These are phyloP conservation scores for Pleurotus platypus DNA, from an alignment of 768 basidiomycete genomes.

Conservation along the genomic window DNA sequence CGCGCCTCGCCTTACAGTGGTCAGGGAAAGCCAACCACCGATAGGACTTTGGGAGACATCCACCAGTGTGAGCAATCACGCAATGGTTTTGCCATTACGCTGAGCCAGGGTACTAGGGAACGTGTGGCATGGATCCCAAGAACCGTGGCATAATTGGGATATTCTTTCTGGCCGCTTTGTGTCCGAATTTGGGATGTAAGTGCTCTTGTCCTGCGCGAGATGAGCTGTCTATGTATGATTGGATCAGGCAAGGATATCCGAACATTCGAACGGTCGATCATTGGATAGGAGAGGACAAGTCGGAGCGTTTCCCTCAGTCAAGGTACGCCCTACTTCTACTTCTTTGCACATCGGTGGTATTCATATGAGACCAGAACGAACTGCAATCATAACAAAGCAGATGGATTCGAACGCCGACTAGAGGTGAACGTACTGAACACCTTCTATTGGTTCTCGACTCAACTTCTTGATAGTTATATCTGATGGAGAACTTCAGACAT, in stretches of 20 bases:
- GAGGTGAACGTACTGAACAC: constrained; percentile 47
- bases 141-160: constrained; percentile 95
- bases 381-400: constrained; percentile 90
- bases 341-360: constrained; percentile 6
- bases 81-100: constrained; percentile 4
- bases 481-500: constrained; percentile 92
- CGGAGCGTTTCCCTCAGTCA: constrained; percentile 87
- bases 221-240: not conserved
- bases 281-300: constrained; percentile 74
- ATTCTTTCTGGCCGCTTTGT: constrained; percentile 87
- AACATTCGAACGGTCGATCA: constrained; percentile 85
- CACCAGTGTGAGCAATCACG: constrained; percentile 69
- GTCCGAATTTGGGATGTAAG: constrained; percentile 91
- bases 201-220: not conserved
- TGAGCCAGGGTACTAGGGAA: constrained; percentile 50
- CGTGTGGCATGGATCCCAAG: constrained; percentile 92
- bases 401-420: constrained; percentile 77
- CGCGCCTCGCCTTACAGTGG: constrained; percentile 88
- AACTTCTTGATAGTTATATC: constrained; percentile 57
- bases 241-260: constrained; percentile 78
- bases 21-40: constrained; percentile 64
- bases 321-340: constrained; percentile 38
- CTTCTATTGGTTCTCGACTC: not conserved
- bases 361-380: constrained; percentile 40
- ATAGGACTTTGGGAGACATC: constrained; percentile 79